phyloP scores from a whole-genome alignment of 768 basidiomycete species.

The Trametes villosa region DNA sequence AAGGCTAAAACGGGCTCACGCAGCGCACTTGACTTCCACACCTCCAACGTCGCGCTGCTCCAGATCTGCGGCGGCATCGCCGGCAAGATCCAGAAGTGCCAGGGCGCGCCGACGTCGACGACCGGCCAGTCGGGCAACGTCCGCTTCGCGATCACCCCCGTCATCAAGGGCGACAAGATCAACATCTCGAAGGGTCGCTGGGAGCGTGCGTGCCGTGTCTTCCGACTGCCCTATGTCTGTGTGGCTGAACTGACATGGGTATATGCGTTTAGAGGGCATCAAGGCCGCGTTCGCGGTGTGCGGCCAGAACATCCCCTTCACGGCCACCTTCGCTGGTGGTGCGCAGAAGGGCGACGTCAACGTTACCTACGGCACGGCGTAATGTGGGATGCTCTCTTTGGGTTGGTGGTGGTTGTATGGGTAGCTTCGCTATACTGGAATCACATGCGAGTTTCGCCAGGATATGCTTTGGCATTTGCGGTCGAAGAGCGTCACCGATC shows the following conservation, averaged over 20 bases:
- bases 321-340: conserved; percentile 29
- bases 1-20: background rate
- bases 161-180: conserved; percentile 27
- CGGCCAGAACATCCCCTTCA: conserved; percentile 33
- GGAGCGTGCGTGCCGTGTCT: conserved; percentile 26
- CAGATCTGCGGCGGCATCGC: conserved; percentile 37
- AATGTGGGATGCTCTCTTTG: background rate
- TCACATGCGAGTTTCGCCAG: conserved; percentile 5
- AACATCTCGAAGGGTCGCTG: conserved; percentile 37
- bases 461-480: too few relatives aligned
- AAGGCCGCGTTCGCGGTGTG: conserved; percentile 33
- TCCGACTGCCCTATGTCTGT: background rate
- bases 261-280: conserved; percentile 25
- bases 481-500: background rate
- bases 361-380: conserved; percentile 20
- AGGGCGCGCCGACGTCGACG: conserved; percentile 32
- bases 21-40: conserved; percentile 33
- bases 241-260: background rate
- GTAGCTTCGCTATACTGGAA: background rate
- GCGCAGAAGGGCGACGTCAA: conserved; percentile 30
- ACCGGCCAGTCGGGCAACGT: conserved; percentile 30
- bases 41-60: conserved; percentile 34
- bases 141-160: conserved; percentile 31
- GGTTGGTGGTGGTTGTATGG: background rate
- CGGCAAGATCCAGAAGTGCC: conserved; percentile 34